Base-by-base conservation (phyloP, 1,284 basidiomycete genomes). In the Sporisorium exsertum region DNA sequence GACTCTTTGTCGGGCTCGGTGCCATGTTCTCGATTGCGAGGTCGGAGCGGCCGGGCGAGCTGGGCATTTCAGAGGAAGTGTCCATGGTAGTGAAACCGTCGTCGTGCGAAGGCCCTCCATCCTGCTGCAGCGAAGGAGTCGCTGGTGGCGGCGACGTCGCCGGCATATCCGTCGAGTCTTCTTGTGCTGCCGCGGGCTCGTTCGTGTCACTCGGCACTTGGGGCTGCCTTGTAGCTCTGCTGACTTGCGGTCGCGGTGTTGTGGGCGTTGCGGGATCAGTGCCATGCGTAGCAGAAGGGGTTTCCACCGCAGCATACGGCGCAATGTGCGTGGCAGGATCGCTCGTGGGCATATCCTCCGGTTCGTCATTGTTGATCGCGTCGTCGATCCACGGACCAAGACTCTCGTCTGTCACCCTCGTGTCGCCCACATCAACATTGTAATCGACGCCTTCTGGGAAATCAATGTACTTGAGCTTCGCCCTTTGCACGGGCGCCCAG, bases 391-490 rank as follows among this genome's bases (percentile, higher is more conserved):
- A 76, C 8, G 73, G 73, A 2, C 65, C 73, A 1, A 76, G 47
- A 29, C 73, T 72, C 18, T 71, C 68, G 42, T 76, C 73, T 26
- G 68, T 72, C 8, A 76, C 64, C 26, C 69, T 51, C 2, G 64
- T 70, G 12, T 55, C 42, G 32, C 68, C 69, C 10, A 72, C 60
- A n/a, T 67, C 61, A 16, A 55, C 8, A 18, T 68, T 68, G 52
- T 68, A 76, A 27, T 76, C 73, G 12, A 72, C 37, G 7, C 53
- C 64, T 5, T 68, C 62, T 4, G 68, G 64, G 27, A 76, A 76
- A 37, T 76, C 73, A 37, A 76, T 76, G 52, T 72, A 76, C 49
- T 63, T 71, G 55, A 76, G 58, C 57, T 71, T 72, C 20, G 68
- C 62, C 10, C 63, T 43, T 37, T 76, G 65, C 8, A 76, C 58